Evolutionary conservation across 805 yeast genomes (phyloP), one percentile per base, ranked within the genome.

Genomic region (Nakazawaea peltata): DNA sequence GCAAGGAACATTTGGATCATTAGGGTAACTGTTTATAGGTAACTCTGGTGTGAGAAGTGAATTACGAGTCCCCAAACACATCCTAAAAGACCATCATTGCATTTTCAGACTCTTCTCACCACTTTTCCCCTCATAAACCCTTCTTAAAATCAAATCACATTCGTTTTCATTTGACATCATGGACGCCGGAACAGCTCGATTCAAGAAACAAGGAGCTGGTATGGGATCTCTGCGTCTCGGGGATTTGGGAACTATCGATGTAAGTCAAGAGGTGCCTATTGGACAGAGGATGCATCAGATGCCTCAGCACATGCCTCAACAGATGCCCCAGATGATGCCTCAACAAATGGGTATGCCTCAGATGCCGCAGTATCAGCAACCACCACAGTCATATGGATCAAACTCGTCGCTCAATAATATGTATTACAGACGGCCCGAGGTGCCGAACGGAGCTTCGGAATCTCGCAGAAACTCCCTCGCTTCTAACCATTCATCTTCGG

Each of bases 201-300:
- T 52, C 17, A 44, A 39, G 17, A 37, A 32, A 37, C 39, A 33
- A 32, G 41, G 33, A 31, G 41, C 7, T 39, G 42, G 22, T 25
- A 43, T 30, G 57, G 54, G 19, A 44, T 48, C 33, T 48, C 51
- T 4, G 42, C 44, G 27, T 44, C 48, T 31, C 36, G 58, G 54
- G 31, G 64, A 63, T 18, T 48, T 62, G 9, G 75, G 72, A 0
- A 54, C 48, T 40, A 68, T 71, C 21, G 74, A 70, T 40, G 53
- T 71, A 11, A 41, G 61, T 12, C 44, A 64, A 12, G 75, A 71
- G 42, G 49, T 49, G 0, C 69, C 69, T 3, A 37, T 58, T 6
- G 19, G 19, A 22, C 37, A 7, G 19, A 27, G 13, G 29, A 30
- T 30, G 11, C 36, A 32, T 23, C 39, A 37, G 24, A 47, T 39